Evolutionary conservation across 2,329 filamentous ascomycete species (phyloP), one percentile per base, ranked within the genome.

Genomic region (Arthrobotrys entomopaga): DNA sequence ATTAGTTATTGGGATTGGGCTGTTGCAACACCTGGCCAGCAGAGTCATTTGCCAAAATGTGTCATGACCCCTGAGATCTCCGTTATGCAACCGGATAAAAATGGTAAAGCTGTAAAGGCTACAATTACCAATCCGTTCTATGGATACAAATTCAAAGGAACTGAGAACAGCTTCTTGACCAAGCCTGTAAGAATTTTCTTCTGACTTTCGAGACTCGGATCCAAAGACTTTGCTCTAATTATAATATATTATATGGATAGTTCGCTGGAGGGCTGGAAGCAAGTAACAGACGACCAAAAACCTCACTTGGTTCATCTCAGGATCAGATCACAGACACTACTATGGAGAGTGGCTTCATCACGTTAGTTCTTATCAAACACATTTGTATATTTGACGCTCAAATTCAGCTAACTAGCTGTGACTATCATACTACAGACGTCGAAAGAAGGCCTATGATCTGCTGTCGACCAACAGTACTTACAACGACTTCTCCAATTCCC

Each of bases 1-100:
- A 24, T 11, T 38, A 78, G 77, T 43, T 78, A 77, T 59, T 78
- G 77, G 77, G 77, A 78, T 58, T 78, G 77, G 77, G 56, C 77
- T 40, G 54, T 60, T 29, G 50, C 8, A 26, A 75, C 13, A 13
- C 29, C 29, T 10, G 29, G 29, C 6, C 20, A 61, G 4, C 48
- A 54, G 24, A 77, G 76, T 26, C 58, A 61, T 15, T 24, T 78
- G 16, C 77, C 77, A 2, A n/a, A 49, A 48, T 40, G 38, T 22
- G 34, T 71, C 11, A 75, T 57, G 50, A 26, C 48, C 10, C n/a
- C 57, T 3, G 65, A 3, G 8, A 50, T 78, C 29, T 20, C 16
- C 10, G 71, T 78, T 26, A 59, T 56, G 19, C 49, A 61, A 5
- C 77, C 77, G 5, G 58, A 71, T 13, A 57, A 38, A 16, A 19